Evolutionary conservation across 2,329 filamentous ascomycete genomes (phyloP), one percentile per base, ranked within the genome.

Genomic region (Fusarium abutilonis): DNA sequence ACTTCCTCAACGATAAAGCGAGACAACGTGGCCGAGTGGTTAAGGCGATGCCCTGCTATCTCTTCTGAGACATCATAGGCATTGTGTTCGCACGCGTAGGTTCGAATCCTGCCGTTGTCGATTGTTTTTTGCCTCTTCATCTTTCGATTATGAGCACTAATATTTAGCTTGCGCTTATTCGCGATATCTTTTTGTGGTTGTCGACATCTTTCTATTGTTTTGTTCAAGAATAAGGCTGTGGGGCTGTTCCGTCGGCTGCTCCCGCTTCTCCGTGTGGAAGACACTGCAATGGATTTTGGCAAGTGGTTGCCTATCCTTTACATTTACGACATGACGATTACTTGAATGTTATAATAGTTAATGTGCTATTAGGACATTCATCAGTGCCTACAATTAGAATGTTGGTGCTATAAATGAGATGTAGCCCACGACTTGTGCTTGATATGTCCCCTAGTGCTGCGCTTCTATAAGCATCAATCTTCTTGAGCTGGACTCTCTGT

Each of bases 21-120:
- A 29, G 56, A 60, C 56, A 60, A 60, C 56, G 56, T 60, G 56
- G 56, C 56, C 56, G 56, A 60, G 56, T 60, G 56, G 56, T 60
- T 60, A 60, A 60, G 56, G 56, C 56, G 56, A 60, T 60, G 56
- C 56, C 56, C 56, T 60, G 56, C 56, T 60, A 60, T 60, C 51
- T 60, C 56, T 35, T 35, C 7, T 1, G 11, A 48, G 56, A 43
- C 44, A 60, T 60, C 38, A 60, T 36, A 60, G 56, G 56, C 56
- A 60, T 60, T 60, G 56, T 60, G 56, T 60, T 60, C 56, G 56
- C 56, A 60, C 56, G 56, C 56, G 56, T 60, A 60, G 56, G 56
- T 60, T 60, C 56, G 56, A 60, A 60, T 60, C 56, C 56, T 60
- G 56, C 56, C 56, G 56, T 60, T 60, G 56, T 60, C 56, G 56